Base-by-base conservation (phyloP, 139 green algal genomes). In the Microglena sp. region DNA sequence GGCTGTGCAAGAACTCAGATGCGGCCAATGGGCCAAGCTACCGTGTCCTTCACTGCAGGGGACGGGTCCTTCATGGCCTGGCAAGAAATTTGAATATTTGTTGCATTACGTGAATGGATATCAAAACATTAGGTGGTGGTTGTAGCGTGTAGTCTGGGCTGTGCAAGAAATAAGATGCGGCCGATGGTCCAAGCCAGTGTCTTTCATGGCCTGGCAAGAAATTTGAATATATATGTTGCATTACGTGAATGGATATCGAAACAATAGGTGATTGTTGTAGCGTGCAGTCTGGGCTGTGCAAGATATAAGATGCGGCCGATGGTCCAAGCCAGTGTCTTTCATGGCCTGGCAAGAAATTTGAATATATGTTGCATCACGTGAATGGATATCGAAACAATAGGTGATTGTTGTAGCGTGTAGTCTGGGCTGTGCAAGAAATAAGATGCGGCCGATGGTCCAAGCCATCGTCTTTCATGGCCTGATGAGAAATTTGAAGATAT, bases 381-480 rank as follows among this genome's bases (percentile, higher is more conserved):
- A n/a, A n/a, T n/a, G n/a, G n/a, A n/a, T n/a, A n/a, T n/a, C n/a
- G n/a, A n/a, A n/a, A n/a, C n/a, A n/a, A n/a, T n/a, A n/a, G n/a
- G n/a, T n/a, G n/a, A n/a, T n/a, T n/a, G n/a, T n/a, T n/a, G n/a
- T n/a, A n/a, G n/a, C n/a, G n/a, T n/a, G n/a, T n/a, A n/a, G n/a
- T n/a, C n/a, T n/a, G n/a, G n/a, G n/a, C n/a, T 76, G 55, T 95
- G 90, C 68, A 97, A 76, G 73, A 92, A 93, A 78, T 97, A 86
- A 72, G 32, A 97, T 94, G 44, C 89, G 85, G 21, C 85, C 88
- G 45, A 98, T 83, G 22, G 92, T 95, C 93, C 93, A 99, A 0
- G 88, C 88, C 22, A 94, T 97, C 1, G 91, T 98, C 89, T 55
- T 92, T 84, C 66, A 77, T 75, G 21, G 70, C 75, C 63, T 82